phyloP scores from a whole-genome alignment of 2,329 filamentous ascomycete genomes.

The Diplocarpon rosae region DNA sequence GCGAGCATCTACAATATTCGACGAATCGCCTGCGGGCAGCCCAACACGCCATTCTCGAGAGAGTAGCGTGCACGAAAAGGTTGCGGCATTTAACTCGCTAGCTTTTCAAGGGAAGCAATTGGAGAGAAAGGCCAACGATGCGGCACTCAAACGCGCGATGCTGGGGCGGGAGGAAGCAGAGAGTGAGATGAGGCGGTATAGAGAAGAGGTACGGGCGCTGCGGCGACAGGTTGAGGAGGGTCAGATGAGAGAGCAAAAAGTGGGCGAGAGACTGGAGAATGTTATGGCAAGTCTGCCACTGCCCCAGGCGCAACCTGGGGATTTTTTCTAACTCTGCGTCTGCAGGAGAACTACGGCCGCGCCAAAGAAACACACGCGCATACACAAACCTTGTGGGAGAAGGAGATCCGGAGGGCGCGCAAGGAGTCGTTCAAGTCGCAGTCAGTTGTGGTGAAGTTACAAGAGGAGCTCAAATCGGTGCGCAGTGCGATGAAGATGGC shows the following conservation, averaged over 20 bases:
- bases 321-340: background rate
- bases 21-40: slow-evolving; percentile 14
- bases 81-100: slow-evolving; percentile 63
- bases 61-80: slow-evolving; percentile 54
- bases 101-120: slow-evolving; percentile 44
- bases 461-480: slow-evolving; percentile 59
- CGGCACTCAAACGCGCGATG: slow-evolving; percentile 54
- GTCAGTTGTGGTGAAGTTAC: slow-evolving; percentile 56
- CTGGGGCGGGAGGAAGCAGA: slow-evolving; percentile 62
- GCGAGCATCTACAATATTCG: slow-evolving; percentile 19
- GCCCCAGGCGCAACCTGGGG: slow-evolving; percentile 17
- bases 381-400: slow-evolving; percentile 59
- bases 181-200: slow-evolving; percentile 50
- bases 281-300: slow-evolving; percentile 49
- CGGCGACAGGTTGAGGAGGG: slow-evolving; percentile 52
- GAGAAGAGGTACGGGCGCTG: slow-evolving; percentile 47
- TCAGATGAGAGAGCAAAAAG: slow-evolving; percentile 52
- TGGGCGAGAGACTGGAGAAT: slow-evolving; percentile 55
- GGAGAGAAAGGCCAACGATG: slow-evolving; percentile 54
- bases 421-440: slow-evolving; percentile 71
- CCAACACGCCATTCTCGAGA: slow-evolving; percentile 34
- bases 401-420: slow-evolving; percentile 56
- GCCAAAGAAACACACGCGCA: slow-evolving; percentile 59
- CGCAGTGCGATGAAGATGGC: slow-evolving; percentile 39
- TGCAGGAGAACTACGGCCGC: slow-evolving; percentile 57